Evolutionary conservation across 176 grass and related monocot species (phyloP), one percentile per base, ranked within the genome.

Genomic region (Sorghum bicolor): DNA sequence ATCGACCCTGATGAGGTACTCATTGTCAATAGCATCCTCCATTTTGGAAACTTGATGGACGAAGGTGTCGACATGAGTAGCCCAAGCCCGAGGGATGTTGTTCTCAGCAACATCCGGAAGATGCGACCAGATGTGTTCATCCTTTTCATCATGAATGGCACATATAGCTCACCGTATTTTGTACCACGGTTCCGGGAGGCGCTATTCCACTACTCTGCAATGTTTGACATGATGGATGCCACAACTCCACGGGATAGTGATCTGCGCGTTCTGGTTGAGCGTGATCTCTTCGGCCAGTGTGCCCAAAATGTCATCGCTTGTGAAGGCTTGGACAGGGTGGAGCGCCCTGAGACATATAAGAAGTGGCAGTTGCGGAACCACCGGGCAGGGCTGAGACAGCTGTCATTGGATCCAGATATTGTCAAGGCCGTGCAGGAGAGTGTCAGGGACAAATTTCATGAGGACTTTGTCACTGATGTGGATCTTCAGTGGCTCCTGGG

Each of bases 141-240:
- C 26, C 89, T 87, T 20, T 82, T 81, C 24, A 29, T 84, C 13
- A 26, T 91, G 16, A 91, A 87, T 63, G 52, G 52, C 52, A 55
- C 52, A 55, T 55, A 55, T n/a, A 55, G 19, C 52, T 55, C 52
- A 22, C 52, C 52, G 2, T 55, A 55, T 55, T 55, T 55, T 22
- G 20, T n/a, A 55, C 52, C 19, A 0, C 52, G 52, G 52, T 55
- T 55, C 52, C 19, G 52, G 19, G 52, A 55, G 52, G 5, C 4
- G 0, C 52, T 91, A 0, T 88, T 88, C 77, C 68, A 31, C 14
- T 91, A 77, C 77, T 84, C 85, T 0, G 61, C 89, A 24, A 29
- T 55, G 52, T 69, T 69, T n/a, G 66, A 38, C 33, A 69, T 69
- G 66, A 10, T 69, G 19, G 66, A 69, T 69, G 33, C 34, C 19